Base-by-base conservation (phyloP, 2,329 filamentous ascomycete species). In the Cordyceps militaris region DNA sequence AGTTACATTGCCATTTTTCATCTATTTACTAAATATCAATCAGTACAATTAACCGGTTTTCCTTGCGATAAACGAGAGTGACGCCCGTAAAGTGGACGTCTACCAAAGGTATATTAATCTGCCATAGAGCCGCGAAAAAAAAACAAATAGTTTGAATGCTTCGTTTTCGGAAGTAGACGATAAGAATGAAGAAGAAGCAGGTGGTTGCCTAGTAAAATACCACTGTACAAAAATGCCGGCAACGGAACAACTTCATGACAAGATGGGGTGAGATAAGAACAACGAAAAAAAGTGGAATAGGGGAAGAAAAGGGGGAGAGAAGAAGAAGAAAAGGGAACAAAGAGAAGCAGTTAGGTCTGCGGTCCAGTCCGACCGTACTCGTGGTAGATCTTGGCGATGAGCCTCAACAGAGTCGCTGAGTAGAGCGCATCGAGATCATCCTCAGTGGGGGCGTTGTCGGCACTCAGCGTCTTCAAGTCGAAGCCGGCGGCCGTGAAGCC, bases 381-480 rank as follows among this genome's bases (percentile, higher is more conserved):
- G 43, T 40, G 32, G 32, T 56, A 56, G 4, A 56, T 23, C 24
- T 40, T 48, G 24, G 3, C 9, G 34, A 56, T 28, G 23, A 56
- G 53, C 9, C 4, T 24, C 34, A 21, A 13, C 3, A 56, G 43
- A 16, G 32, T 56, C 28, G 13, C 8, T 13, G 38, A 3, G 34
- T 48, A 48, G 21, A 56, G 32, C 5, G 23, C 16, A 3, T 26
- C 3, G 23, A 60, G 11, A 38, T 38, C 34, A 36, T 10, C 16
- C 32, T 36, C 32, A 14, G 4, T 13, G 32, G 11, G 34, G 56
- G 63, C 19, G 36, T 55, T 19, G 48, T 46, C 14, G 58, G 61
- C 11, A 8, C 63, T 66, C 1, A 69, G 60, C 59, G n/a, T 74
- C 65, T 19, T 63, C 61, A 1, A 66, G 23, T 21, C 16, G 16